phyloP scores from a whole-genome alignment of 495 filamentous ascomycete species.

The Aspergillus egyptiacus region DNA sequence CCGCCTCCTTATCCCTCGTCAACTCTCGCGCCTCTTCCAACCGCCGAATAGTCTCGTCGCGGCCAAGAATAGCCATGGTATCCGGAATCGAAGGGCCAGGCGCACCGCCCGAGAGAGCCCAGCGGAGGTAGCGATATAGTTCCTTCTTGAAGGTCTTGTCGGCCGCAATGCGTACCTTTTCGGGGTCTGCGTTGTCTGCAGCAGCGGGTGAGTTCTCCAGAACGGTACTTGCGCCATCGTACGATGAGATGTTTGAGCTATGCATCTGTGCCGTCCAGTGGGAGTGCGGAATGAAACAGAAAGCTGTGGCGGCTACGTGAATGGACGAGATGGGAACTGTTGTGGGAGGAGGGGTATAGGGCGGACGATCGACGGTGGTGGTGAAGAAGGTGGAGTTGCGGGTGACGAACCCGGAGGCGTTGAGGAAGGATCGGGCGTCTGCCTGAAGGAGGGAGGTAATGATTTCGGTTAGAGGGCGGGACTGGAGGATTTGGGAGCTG shows the following conservation, averaged over 20 bases:
- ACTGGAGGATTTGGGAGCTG: conserved; percentile 30
- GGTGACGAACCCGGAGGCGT: conserved; percentile 48
- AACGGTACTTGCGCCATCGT: conserved; percentile 28
- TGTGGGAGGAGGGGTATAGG: conserved; percentile 24
- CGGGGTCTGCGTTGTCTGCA: conserved; percentile 4
- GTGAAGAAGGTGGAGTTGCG: conserved; percentile 62
- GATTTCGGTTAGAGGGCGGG: conserved; percentile 27
- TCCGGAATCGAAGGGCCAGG: conserved; percentile 54
- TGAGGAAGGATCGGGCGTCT: conserved; percentile 59
- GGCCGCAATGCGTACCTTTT: conserved; percentile 14
- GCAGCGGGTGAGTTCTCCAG: background rate
- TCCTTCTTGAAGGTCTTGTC: conserved; percentile 39
- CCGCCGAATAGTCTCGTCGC: conserved; percentile 50
- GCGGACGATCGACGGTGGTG: conserved; percentile 28
- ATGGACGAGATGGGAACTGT: conserved; percentile 32
- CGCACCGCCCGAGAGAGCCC: conserved; percentile 54
- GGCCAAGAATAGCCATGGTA: conserved; percentile 59
- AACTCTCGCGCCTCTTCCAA: conserved; percentile 42
- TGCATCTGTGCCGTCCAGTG: conserved; percentile 38
- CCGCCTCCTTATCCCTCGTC: conserved; percentile 21
- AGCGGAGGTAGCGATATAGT: conserved; percentile 56
- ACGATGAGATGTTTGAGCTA: conserved; percentile 33
- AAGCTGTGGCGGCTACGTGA: conserved; percentile 33
- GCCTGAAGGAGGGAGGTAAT: conserved; percentile 50
- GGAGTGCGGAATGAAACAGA: conserved; percentile 32